Evolutionary conservation across 2,329 filamentous ascomycete species (phyloP).

Genomic region (Neopestalotiopsis sp.): DNA sequence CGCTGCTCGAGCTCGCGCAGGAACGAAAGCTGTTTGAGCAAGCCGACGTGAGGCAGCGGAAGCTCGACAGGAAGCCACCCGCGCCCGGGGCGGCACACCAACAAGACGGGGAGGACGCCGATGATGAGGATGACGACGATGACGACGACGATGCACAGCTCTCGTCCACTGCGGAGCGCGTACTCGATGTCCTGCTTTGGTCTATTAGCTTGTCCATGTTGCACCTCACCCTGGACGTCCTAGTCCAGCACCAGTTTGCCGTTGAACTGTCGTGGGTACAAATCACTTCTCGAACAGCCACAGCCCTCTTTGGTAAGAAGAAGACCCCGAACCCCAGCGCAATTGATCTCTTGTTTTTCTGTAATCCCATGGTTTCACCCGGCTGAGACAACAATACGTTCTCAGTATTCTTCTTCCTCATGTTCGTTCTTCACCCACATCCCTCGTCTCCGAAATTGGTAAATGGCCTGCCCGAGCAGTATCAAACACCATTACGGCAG

Average conservation of each 20-base stretch:
- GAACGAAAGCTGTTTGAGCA: slow-evolving; percentile 63
- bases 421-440: slow-evolving; percentile 63
- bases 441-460: slow-evolving; percentile 52
- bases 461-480: slow-evolving; percentile 51
- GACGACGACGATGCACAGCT: slow-evolving; percentile 40
- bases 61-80: slow-evolving; percentile 26
- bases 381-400: slow-evolving; percentile 15
- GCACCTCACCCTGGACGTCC: slow-evolving; percentile 78
- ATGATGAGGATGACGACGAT: slow-evolving; percentile 25
- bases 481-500: slow-evolving; percentile 57
- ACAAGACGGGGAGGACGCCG: slow-evolving; percentile 25
- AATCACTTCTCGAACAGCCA: slow-evolving; percentile 56
- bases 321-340: neutral
- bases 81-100: slow-evolving; percentile 37
- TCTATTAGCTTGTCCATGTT: slow-evolving; percentile 69
- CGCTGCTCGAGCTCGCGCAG: slow-evolving; percentile 74
- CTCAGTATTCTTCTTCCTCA: slow-evolving; percentile 58
- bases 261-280: slow-evolving; percentile 64
- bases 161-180: slow-evolving; percentile 52
- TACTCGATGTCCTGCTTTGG: slow-evolving; percentile 64
- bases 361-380: neutral
- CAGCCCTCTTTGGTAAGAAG: slow-evolving; percentile 58
- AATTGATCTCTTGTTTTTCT: no score
- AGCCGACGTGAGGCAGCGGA: slow-evolving; percentile 46
- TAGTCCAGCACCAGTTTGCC: slow-evolving; percentile 82